These are phyloP conservation scores for Picea sitchensis DNA, from an alignment of 75 land plant species.

Conservation along the genomic window DNA sequence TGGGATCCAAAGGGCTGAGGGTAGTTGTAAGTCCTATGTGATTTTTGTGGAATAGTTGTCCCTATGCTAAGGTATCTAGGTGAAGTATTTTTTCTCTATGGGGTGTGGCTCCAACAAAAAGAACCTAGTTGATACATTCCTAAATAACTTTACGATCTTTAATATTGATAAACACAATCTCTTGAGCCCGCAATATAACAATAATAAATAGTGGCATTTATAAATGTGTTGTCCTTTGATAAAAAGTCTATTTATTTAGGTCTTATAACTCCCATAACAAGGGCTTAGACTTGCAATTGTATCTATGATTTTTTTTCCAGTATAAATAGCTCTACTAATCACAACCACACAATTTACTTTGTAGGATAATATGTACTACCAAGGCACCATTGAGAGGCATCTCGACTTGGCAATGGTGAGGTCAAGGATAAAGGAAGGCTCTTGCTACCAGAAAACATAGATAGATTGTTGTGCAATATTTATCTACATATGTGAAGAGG, in stretches of 20 bases:
- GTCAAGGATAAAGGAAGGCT: conserved; percentile 46
- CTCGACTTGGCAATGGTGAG: conserved; percentile 57
- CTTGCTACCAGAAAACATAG: conserved; percentile 6
- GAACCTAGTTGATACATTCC: too few species aligned
- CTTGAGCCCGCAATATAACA: too few species aligned
- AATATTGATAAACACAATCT: too few species aligned
- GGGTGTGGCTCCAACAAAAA: too few species aligned
- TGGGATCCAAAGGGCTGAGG: background rate
- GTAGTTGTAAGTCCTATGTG: background rate
- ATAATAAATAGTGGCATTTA: too few species aligned
- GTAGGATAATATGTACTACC: conserved; percentile 43
- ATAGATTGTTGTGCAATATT: too few species aligned
- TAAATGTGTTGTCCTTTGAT: too few species aligned
- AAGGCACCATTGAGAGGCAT: conserved; percentile 52
- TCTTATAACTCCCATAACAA: background rate
- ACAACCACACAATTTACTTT: background rate
- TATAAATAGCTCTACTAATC: background rate
- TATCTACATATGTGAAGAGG: too few species aligned
- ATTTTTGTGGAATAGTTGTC: background rate
- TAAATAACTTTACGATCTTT: too few species aligned
- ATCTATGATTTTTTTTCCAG: background rate
- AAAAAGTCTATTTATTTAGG: too few species aligned
- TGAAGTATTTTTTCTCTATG: too few species aligned
- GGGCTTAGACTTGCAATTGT: background rate
- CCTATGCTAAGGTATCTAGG: background rate